These are phyloP conservation scores for Apiosordaria backusii DNA, from an alignment of 495 filamentous ascomycete species.

Conservation along the genomic window DNA sequence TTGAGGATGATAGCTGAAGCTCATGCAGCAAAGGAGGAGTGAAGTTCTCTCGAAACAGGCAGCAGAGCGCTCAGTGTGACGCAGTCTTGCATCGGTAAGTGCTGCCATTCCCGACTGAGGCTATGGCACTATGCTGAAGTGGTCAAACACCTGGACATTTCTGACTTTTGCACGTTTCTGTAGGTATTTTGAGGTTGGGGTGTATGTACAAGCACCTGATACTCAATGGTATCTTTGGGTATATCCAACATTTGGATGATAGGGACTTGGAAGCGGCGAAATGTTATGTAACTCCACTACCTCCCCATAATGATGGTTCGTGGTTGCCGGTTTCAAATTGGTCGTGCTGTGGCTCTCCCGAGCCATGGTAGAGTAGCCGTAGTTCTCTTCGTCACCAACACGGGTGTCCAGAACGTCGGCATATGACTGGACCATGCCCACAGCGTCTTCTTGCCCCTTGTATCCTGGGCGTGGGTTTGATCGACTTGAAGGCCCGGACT, in stretches of 20 bases:
- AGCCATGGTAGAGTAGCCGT: background rate
- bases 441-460: background rate
- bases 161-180: background rate
- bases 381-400: background rate
- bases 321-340: background rate
- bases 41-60: too few species aligned
- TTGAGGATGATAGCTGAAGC: background rate
- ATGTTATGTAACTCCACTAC: background rate
- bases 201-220: background rate
- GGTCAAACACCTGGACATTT: background rate
- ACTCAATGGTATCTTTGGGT: background rate
- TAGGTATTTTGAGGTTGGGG: background rate
- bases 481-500: background rate
- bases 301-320: background rate
- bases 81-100: too few species aligned
- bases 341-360: background rate
- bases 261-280: background rate
- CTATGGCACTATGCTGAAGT: background rate
- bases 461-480: background rate
- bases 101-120: too few species aligned
- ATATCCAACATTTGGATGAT: background rate
- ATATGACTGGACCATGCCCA: slow-evolving; percentile 1
- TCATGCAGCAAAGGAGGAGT: too few species aligned
- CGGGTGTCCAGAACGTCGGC: background rate
- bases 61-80: too few species aligned